phyloP scores from a whole-genome alignment of 768 basidiomycete species.

The Nidularia sp. region DNA sequence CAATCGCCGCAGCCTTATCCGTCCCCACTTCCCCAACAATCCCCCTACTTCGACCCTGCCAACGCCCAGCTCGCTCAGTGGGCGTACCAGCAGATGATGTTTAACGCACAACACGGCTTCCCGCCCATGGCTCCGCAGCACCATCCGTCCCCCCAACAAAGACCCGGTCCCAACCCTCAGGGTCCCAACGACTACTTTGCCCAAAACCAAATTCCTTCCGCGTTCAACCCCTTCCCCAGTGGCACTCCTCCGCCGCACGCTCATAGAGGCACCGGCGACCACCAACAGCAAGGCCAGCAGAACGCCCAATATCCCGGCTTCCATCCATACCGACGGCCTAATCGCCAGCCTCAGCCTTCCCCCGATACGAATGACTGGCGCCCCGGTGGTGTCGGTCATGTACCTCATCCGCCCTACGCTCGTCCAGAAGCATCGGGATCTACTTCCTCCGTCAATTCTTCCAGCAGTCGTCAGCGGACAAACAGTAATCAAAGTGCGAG shows the following conservation, averaged over 20 bases:
- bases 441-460: conserved; percentile 73
- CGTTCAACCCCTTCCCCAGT: conserved; percentile 65
- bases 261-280: conserved; percentile 34
- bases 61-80: conserved; percentile 79
- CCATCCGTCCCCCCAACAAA: conserved; percentile 34
- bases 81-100: conserved; percentile 93
- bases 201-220: conserved; percentile 42
- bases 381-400: conserved; percentile 22
- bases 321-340: conserved; percentile 80
- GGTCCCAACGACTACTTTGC: conserved; percentile 50
- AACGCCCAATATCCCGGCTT: conserved; percentile 52
- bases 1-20: conserved; percentile 49
- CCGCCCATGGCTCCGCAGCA: conserved; percentile 42
- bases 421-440: conserved; percentile 79
- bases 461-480: conserved; percentile 60
- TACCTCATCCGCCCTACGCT: conserved; percentile 74
- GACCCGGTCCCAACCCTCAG: conserved; percentile 32
- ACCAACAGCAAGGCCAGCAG: conserved; percentile 36
- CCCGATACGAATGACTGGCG: conserved; percentile 46
- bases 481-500: conserved; percentile 66
- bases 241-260: conserved; percentile 66
- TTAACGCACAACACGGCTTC: conserved; percentile 59
- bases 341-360: conserved; percentile 36
- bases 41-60: conserved; percentile 69
- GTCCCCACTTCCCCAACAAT: conserved; percentile 39